These are phyloP conservation scores for Casuarina equisetifolia DNA, from an alignment of 306 rosid genomes.

Conservation along the genomic window DNA sequence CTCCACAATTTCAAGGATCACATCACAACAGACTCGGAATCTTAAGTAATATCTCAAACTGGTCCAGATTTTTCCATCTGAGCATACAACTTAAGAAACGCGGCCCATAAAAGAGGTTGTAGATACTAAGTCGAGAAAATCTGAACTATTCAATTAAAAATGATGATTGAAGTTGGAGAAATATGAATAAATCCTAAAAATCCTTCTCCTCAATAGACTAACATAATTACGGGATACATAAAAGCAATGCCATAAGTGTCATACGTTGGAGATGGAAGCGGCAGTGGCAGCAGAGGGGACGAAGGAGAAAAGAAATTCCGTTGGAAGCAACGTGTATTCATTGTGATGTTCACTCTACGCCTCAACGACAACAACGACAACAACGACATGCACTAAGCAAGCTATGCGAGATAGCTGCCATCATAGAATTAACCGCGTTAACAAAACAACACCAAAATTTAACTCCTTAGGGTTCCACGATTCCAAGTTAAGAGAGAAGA, in stretches of 20 bases:
- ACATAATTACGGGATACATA: not conserved
- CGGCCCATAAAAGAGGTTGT: not conserved
- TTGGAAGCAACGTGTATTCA: slow-evolving; percentile 54
- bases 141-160: not conserved
- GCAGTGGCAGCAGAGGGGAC: slow-evolving; percentile 47
- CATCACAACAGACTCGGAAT: not conserved
- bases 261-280: slow-evolving; percentile 69
- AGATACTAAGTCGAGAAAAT: not conserved
- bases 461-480: too few species aligned
- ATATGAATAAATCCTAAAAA: slow-evolving; percentile 32
- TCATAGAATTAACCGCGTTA: too few species aligned
- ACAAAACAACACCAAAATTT: not conserved
- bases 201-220: slow-evolving; percentile 37
- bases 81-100: not conserved
- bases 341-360: slow-evolving; percentile 9
- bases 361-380: not conserved
- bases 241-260: slow-evolving; percentile 10
- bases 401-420: not conserved
- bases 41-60: not conserved
- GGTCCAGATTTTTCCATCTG: not conserved
- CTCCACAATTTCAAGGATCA: not conserved
- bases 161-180: not conserved
- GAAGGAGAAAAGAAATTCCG: slow-evolving; percentile 54
- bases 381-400: not conserved
- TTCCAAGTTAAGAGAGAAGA: too few species aligned